Conservation (phyloP, 441 rosid species). For the Gossypium davidsonii region DNA sequence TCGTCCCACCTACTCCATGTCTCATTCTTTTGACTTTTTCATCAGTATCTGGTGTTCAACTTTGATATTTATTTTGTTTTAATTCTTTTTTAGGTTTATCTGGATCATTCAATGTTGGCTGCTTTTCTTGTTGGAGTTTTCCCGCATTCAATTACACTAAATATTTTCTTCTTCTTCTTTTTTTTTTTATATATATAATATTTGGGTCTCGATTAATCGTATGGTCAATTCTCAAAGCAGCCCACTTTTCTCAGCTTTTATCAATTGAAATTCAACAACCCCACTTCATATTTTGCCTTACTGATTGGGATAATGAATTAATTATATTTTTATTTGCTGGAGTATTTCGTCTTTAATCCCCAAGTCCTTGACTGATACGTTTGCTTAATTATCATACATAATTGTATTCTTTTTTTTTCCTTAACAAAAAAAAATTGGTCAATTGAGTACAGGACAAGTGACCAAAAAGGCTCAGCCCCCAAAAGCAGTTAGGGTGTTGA, state of each 20-base stretch:
- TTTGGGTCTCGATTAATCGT: background rate
- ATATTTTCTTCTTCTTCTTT: too few species aligned
- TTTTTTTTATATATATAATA: background rate
- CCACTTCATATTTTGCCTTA: background rate
- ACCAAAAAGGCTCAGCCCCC: conserved; percentile 15
- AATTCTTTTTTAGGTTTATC: background rate
- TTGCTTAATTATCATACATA: background rate
- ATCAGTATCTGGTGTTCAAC: background rate
- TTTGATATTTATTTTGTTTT: background rate
- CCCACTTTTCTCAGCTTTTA: background rate
- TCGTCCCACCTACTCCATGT: background rate
- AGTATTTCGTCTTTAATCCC: too few species aligned
- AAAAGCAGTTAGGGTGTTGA: conserved; percentile 20
- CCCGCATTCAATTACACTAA: background rate
- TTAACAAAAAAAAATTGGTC: background rate
- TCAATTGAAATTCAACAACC: conserved; percentile 6
- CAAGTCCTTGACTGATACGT: background rate
- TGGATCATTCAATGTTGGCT: conserved; percentile 1
- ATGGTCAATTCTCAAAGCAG: background rate
- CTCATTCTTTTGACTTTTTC: background rate
- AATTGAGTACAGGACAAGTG: conserved; percentile 24
- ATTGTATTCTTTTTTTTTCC: too few species aligned
- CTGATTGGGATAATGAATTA: background rate
- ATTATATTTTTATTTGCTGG: background rate
- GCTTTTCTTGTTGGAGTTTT: conserved; percentile 6